These are phyloP conservation scores for Fonsecaea pedrosoi DNA, from an alignment of 2,329 filamentous ascomycete species.

Conservation along the genomic window DNA sequence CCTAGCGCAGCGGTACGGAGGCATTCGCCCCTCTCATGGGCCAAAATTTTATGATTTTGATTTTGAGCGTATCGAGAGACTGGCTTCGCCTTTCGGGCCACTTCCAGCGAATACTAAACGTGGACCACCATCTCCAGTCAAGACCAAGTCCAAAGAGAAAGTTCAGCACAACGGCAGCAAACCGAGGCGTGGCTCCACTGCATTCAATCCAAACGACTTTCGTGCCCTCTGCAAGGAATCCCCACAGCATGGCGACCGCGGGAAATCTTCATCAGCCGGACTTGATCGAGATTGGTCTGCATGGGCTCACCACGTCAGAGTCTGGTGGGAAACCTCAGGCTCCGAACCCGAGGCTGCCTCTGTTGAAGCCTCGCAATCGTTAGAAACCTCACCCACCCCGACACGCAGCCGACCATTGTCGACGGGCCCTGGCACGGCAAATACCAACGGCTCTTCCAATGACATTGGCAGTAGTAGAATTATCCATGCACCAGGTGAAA, in stretches of 20 bases:
- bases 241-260: conserved; percentile 43
- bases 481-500: background rate
- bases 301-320: conserved; percentile 75
- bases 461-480: conserved; percentile 58
- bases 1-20: conserved; percentile 80
- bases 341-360: conserved; percentile 37
- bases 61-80: conserved; percentile 79
- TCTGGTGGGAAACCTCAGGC: conserved; percentile 74
- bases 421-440: conserved; percentile 57
- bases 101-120: conserved; percentile 62
- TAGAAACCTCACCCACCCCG: conserved; percentile 70
- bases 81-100: conserved; percentile 83
- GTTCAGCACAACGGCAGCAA: conserved; percentile 49
- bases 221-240: conserved; percentile 72
- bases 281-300: conserved; percentile 67
- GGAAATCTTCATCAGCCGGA: conserved; percentile 41
- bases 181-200: conserved; percentile 43
- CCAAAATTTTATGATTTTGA: conserved; percentile 80
- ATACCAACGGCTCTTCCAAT: conserved; percentile 45
- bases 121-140: conserved; percentile 59
- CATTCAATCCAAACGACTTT: conserved; percentile 82
- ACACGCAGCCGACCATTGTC: conserved; percentile 74
- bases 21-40: conserved; percentile 73
- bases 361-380: conserved; percentile 40
- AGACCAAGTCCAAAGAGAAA: conserved; percentile 80